Conservation (phyloP, 768 basidiomycete genomes). For the Lyophyllum atratum region DNA sequence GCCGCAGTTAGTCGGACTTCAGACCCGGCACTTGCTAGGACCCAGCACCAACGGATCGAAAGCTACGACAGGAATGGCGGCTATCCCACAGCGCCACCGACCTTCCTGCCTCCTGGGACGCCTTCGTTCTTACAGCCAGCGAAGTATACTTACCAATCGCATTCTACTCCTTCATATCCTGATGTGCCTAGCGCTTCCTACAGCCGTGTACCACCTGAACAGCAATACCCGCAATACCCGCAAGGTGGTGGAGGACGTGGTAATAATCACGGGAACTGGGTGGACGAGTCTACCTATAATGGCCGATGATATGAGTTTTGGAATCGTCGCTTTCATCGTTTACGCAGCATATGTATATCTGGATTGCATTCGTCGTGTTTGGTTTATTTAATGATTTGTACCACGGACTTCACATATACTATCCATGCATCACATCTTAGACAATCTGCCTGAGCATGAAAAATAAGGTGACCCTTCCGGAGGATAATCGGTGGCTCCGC, state of each 20-base stretch:
- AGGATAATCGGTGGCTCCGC: not conserved
- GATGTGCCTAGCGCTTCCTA: conserved; percentile 11
- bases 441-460: not conserved
- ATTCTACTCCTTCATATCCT: not conserved
- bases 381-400: not conserved
- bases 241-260: not conserved
- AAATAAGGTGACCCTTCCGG: not conserved
- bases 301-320: conserved; percentile 32
- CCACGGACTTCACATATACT: not conserved
- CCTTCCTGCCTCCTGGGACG: conserved; percentile 14
- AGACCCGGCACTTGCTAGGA: conserved; percentile 11
- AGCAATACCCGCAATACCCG: conserved; percentile 9
- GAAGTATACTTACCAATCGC: conserved; percentile 22
- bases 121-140: conserved; percentile 11
- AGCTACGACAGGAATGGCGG: conserved; percentile 23
- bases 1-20: conserved; percentile 2
- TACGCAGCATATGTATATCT: not conserved
- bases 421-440: not conserved
- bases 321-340: conserved; percentile 3
- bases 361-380: not conserved
- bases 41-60: conserved; percentile 18
- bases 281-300: conserved; percentile 47
- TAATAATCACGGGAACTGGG: conserved; percentile 40
- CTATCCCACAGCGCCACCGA: conserved; percentile 16
- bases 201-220: conserved; percentile 30